phyloP scores from a whole-genome alignment of 139 green algal genomes.

The Auxenochlorella pyrenoidosa region DNA sequence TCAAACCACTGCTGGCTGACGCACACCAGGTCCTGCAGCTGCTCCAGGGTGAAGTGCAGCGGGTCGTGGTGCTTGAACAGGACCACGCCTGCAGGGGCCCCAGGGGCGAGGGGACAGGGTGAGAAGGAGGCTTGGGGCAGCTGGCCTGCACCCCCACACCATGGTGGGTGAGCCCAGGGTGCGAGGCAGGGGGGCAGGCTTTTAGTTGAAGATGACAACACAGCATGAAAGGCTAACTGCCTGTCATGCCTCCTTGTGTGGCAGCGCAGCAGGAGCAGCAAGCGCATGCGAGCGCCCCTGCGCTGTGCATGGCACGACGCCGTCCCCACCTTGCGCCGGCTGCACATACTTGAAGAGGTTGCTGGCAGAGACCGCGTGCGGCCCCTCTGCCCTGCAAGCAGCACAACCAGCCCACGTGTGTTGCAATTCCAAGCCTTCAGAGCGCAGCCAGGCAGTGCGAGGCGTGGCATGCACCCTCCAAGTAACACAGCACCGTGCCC shows the following conservation, averaged over 20 bases:
- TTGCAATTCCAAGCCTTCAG: too few species aligned
- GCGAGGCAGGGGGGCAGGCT: too few species aligned
- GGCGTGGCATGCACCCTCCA: too few species aligned
- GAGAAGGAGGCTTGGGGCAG: neutral
- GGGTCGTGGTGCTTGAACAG: slow-evolving; percentile 89
- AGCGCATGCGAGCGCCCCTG: too few species aligned
- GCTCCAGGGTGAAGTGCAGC: slow-evolving; percentile 64
- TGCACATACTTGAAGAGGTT: slow-evolving; percentile 92
- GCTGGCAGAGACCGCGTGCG: slow-evolving; percentile 71
- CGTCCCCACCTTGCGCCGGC: slow-evolving; percentile 41
- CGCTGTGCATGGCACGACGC: too few species aligned
- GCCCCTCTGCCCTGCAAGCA: slow-evolving; percentile 60
- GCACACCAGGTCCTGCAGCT: slow-evolving; percentile 68
- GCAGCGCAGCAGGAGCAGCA: neutral
- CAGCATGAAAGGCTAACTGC: too few species aligned
- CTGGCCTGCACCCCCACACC: too few species aligned
- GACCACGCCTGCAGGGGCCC: slow-evolving; percentile 71
- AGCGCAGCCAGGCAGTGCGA: too few species aligned
- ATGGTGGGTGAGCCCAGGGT: too few species aligned
- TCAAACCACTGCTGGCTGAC: slow-evolving; percentile 69
- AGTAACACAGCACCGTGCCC: neutral
- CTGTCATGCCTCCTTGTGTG: too few species aligned
- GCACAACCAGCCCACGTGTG: neutral
- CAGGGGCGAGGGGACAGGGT: neutral
- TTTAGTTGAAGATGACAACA: too few species aligned